A percentile compares a stretch with the other conserved stretches of the same genome.
phyloP scores from a whole-genome alignment of 78 protist species.

The Protostelium mycophagum region DNA sequence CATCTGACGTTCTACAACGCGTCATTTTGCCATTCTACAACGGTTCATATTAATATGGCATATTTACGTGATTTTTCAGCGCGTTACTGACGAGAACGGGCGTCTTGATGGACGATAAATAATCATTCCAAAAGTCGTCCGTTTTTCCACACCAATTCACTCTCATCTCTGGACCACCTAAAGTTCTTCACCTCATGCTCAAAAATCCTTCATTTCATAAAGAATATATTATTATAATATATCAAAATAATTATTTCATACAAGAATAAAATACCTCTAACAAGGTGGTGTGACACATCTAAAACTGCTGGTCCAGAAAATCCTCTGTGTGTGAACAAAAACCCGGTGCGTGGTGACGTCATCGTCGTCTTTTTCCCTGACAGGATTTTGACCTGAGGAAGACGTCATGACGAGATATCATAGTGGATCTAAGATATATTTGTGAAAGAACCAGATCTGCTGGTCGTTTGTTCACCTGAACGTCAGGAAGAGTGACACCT shows the following conservation, averaged over 20 bases:
- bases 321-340: conserved; percentile 13
- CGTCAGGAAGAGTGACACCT: conserved; percentile 3
- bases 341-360: conserved; percentile 3
- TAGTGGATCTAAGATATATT: neutral
- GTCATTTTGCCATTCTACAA: too few relatives aligned
- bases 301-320: conserved; percentile 9
- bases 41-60: too few relatives aligned
- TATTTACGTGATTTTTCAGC: too few relatives aligned
- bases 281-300: neutral
- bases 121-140: neutral
- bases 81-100: conserved; percentile 1
- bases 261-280: neutral
- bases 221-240: too few relatives aligned
- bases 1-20: conserved; percentile 5
- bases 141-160: neutral
- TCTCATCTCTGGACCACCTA: too few relatives aligned
- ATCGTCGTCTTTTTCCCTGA: neutral
- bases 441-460: neutral
- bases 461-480: neutral
- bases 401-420: too few relatives aligned
- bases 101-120: neutral
- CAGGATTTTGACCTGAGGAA: too few relatives aligned
- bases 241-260: neutral
- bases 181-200: too few relatives aligned
- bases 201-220: neutral